Percentiles rank a stretch among this genome's conserved stretches.
These are phyloP conservation scores for Corrigiola litoralis DNA, from an alignment of 179 eudicot species.

Conservation along the genomic window DNA sequence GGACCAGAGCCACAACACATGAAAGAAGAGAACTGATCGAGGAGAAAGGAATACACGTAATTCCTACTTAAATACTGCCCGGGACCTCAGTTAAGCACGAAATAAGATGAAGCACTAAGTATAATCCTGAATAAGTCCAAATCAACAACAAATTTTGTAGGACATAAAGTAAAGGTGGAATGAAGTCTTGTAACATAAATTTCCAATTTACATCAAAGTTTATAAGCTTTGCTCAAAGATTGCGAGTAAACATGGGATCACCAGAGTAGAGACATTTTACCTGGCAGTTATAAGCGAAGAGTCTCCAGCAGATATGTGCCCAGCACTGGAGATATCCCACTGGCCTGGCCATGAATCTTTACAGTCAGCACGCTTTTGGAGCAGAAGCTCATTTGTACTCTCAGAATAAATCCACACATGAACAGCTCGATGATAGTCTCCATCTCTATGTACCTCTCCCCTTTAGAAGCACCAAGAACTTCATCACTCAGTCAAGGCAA, in stretches of 20 bases:
- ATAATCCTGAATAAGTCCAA: too few species aligned
- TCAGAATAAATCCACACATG: conserved; percentile 93
- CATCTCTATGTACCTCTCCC: conserved; percentile 76
- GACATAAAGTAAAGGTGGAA: too few species aligned
- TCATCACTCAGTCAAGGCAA: not conserved
- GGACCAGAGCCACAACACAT: too few species aligned
- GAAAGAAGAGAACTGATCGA: too few species aligned
- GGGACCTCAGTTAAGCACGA: too few species aligned
- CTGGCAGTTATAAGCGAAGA: conserved; percentile 85
- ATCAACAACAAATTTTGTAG: too few species aligned
- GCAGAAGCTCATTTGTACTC: conserved; percentile 79
- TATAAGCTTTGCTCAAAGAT: too few species aligned
- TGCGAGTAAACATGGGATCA: too few species aligned
- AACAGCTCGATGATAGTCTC: conserved; percentile 93
- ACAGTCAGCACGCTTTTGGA: conserved; percentile 79
- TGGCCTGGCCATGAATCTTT: conserved; percentile 92
- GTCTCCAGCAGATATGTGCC: conserved; percentile 95
- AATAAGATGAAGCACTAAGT: too few species aligned
- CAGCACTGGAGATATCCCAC: conserved; percentile 99
- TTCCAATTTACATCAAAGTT: too few species aligned
- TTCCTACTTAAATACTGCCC: too few species aligned
- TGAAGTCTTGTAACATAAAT: not conserved
- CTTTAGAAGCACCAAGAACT: conserved; percentile 27
- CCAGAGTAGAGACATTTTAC: conserved; percentile 22
- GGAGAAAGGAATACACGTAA: too few species aligned